Evolutionary conservation across 2,329 filamentous ascomycete genomes (phyloP), one percentile per base, ranked within the genome.

Genomic region (Colletotrichum eremochloae): DNA sequence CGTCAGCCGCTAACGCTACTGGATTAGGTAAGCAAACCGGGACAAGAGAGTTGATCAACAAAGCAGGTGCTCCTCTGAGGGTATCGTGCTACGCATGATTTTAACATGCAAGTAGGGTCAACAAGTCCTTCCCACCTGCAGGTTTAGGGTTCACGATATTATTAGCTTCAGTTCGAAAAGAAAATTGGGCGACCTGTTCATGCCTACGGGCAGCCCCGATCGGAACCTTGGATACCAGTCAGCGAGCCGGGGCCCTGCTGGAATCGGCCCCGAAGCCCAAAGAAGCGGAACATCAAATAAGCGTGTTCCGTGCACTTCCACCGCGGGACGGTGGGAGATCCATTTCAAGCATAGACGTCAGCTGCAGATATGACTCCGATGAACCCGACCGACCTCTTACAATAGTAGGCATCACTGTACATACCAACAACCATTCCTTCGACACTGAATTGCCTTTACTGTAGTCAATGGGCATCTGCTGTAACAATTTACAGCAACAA

Each of bases 251-350:
- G 50, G 15, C 48, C 38, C 65, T 64, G 55, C 44, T 57, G 40
- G 63, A 40, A 55, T 64, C 66, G 60, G 66, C 65, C 20, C 66
- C 69, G 69, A 72, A 55, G 46, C 24, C 46, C 20, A 56, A 42
- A 42, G 40, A 65, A 72, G 60, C 69, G 69, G 69, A 72, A 72
- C 61, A 72, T 72, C 69, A 65, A 72, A 72, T 64, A 38, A 69
- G 69, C 69, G 69, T 53, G 46, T 29, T 69, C 69, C 69, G 69
- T 52, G 53, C 46, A 31, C 53, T 69, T 64, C 66, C 60, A 52
- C 58, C 15, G 33, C 46, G 33, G 68, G 44, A 57, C 46, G 14
- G 29, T 24, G 36, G 24, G 46, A 50, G 69, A 66, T 52, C 69
- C 52, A 63, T 61, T 29, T 44, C 36, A 36, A 56, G 42, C 64